A percentile compares a stretch with the other conserved stretches of the same genome.
phyloP scores from a whole-genome alignment of 2,329 filamentous ascomycete genomes.

The Trichoderma brevicompactum region DNA sequence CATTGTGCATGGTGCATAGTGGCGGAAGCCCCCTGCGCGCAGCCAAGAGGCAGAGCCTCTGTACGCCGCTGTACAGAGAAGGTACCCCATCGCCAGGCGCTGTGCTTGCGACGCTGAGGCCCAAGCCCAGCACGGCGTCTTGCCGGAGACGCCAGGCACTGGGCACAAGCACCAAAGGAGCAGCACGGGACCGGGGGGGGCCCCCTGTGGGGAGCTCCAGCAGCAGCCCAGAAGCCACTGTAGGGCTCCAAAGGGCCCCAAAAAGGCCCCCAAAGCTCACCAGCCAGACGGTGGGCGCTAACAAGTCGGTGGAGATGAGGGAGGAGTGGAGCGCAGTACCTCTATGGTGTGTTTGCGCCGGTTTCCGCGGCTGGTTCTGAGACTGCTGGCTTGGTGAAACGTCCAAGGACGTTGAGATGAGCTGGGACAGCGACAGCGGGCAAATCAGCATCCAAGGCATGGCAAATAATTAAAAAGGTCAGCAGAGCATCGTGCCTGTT shows the following conservation, averaged over 20 bases:
- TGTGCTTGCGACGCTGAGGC: neutral
- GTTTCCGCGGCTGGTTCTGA: conserved; percentile 25
- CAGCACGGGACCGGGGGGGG: neutral
- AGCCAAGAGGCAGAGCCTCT: conserved; percentile 9
- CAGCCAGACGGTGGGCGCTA: conserved; percentile 17
- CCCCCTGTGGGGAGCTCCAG: conserved; percentile 20
- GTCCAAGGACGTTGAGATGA: conserved; percentile 13
- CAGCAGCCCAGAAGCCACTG: conserved; percentile 3
- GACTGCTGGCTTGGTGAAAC: conserved; percentile 24
- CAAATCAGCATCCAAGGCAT: conserved; percentile 18
- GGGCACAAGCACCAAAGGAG: conserved; percentile 4
- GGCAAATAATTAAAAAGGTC: neutral
- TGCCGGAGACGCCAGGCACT: conserved; percentile 10
- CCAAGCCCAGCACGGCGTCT: neutral
- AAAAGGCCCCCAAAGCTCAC: conserved; percentile 2
- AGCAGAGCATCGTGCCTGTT: neutral
- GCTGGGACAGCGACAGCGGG: neutral
- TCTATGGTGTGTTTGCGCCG: conserved; percentile 9
- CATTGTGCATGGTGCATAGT: conserved; percentile 20
- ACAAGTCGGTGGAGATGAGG: conserved; percentile 19
- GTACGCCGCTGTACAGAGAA: neutral
- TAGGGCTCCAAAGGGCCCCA: conserved; percentile 7
- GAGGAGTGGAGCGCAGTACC: conserved; percentile 6
- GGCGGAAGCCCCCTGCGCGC: conserved; percentile 9
- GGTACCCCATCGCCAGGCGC: neutral